phyloP scores from a whole-genome alignment of 768 basidiomycete genomes.

The Tulasnella sp. region DNA sequence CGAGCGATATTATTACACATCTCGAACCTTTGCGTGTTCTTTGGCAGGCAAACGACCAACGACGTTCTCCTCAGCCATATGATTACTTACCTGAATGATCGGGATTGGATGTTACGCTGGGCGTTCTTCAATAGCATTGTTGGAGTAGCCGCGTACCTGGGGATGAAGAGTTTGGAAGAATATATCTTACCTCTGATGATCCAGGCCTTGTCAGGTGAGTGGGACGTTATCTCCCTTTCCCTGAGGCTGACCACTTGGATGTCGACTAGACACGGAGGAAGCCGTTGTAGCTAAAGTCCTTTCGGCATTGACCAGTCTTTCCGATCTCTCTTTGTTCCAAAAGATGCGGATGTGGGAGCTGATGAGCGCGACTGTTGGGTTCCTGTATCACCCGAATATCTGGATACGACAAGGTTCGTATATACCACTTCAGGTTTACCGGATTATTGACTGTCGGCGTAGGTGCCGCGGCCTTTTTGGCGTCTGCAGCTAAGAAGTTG shows the following conservation, averaged over 20 bases:
- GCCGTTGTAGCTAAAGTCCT: conserved; percentile 85
- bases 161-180: conserved; percentile 81
- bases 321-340: conserved; percentile 79
- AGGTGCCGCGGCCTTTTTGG: conserved; percentile 84
- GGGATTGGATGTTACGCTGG: conserved; percentile 82
- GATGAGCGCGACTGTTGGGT: conserved; percentile 75
- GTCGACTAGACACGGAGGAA: conserved; percentile 73
- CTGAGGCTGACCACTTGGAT: not conserved
- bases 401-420: conserved; percentile 88
- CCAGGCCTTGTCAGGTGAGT: conserved; percentile 80
- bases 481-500: conserved; percentile 70
- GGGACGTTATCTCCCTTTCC: not conserved
- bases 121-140: conserved; percentile 95
- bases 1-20: conserved; percentile 81
- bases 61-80: conserved; percentile 85
- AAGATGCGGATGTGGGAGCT: conserved; percentile 97
- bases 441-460: not conserved
- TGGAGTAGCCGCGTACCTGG: conserved; percentile 89
- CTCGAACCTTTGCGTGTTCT: conserved; percentile 80
- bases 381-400: conserved; percentile 87
- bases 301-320: conserved; percentile 73
- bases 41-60: conserved; percentile 85
- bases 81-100: conserved; percentile 75
- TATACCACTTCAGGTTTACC: not conserved
- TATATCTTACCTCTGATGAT: conserved; percentile 96